These are phyloP conservation scores for Syncephalastrum racemosum DNA, from an alignment of 371 early-diverging fungal species.

Conservation along the genomic window DNA sequence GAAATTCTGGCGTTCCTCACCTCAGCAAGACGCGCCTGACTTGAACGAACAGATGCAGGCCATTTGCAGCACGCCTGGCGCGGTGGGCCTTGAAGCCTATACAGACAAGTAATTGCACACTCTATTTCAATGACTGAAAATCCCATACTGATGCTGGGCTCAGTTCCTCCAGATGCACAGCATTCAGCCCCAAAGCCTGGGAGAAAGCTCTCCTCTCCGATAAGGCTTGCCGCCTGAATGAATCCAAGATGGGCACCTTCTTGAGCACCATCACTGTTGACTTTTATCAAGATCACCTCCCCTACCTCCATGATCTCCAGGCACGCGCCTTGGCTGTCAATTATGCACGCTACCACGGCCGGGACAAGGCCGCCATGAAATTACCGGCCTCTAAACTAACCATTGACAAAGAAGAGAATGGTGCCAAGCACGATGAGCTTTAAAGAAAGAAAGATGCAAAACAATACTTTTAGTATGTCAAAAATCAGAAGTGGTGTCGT, in stretches of 20 bases:
- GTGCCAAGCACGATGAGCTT: too few species aligned
- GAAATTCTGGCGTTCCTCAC: conserved; percentile 30
- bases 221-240: conserved; percentile 25
- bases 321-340: conserved; percentile 32
- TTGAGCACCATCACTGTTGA: conserved; percentile 24
- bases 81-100: conserved; percentile 18
- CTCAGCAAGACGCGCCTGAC: conserved; percentile 7
- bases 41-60: conserved; percentile 15
- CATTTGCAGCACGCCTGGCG: conserved; percentile 26
- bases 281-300: conserved; percentile 21
- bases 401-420: background rate
- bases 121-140: background rate
- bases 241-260: conserved; percentile 21
- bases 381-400: background rate
- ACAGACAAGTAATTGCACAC: background rate
- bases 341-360: conserved; percentile 30
- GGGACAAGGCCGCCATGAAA: conserved; percentile 3
- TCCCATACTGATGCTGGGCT: too few species aligned
- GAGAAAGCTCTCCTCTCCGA: conserved; percentile 9
- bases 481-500: too few species aligned
- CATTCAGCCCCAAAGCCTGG: background rate
- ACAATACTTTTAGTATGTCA: too few species aligned
- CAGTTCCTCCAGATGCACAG: too few species aligned
- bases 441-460: too few species aligned
- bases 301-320: conserved; percentile 30